Evolutionary conservation across 352 stramenopile genomes (phyloP), one percentile per base, ranked within the genome.

Genomic region (Phytophthora quininea): DNA sequence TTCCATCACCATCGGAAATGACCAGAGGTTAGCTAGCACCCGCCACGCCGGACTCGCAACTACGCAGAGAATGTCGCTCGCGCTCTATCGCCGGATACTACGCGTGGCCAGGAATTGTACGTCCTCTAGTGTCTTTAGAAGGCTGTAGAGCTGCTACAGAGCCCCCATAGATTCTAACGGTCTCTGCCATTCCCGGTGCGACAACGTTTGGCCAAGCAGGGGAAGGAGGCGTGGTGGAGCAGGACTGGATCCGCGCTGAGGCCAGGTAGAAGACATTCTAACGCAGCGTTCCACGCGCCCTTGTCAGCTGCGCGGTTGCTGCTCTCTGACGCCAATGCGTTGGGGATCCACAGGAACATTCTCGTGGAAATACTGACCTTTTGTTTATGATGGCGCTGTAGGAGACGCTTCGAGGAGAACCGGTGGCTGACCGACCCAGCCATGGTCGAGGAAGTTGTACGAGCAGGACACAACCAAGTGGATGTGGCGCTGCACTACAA

Each of bases 401-500:
- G 82, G 62, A 71, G 62, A 51, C 63, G 71, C 46, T 93, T 93
- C 64, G 85, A 94, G 59, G 86, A 89, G 64, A 80, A 90, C 35
- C 81, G 83, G 15, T 38, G 19, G 24, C 40, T 92, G 27, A 50
- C 33, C 0, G 64, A 80, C 51, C 32, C 72, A 7, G 35, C 47
- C 10, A 47, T 69, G 11, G 76, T 92, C 52, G 65, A 80, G 10
- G 77, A 91, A 54, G 74, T 84, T 9, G 66, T 95, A 9, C 70
- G 82, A 10, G 73, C 82, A 33, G 79, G 69, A 7, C 78, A 92
- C 54, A 82, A 90, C 51, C 80, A 93, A 45, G 78, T 96, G 52
- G 88, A 96, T 55, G 60, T 94, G 27, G 88, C 86, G 30, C 54
- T 96, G 43, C 86, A 94, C 71, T 93, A 94, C 71, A 88, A 92